These are phyloP conservation scores for Fusarium circinatum DNA, from an alignment of 2,329 filamentous ascomycete species.

Conservation along the genomic window DNA sequence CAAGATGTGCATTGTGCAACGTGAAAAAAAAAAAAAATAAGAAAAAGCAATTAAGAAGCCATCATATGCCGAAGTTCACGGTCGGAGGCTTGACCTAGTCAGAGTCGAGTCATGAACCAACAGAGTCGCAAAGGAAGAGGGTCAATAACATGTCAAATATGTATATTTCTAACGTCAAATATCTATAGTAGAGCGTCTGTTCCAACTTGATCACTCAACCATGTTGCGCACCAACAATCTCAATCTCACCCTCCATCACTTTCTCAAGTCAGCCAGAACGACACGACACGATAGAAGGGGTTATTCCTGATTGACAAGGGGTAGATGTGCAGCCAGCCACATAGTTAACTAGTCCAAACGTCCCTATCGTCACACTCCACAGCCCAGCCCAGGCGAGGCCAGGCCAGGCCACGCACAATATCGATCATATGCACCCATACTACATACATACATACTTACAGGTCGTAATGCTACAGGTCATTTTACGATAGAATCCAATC, in stretches of 20 bases:
- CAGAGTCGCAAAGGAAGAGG: neutral
- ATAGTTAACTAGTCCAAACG: neutral
- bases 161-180: neutral
- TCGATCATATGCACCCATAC: neutral
- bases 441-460: neutral
- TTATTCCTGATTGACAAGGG: neutral
- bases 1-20: neutral
- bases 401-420: neutral
- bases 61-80: neutral
- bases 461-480: neutral
- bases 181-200: neutral
- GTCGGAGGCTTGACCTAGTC: neutral
- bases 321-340: neutral
- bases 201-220: neutral
- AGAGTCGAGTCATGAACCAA: neutral
- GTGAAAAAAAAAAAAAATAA: neutral
- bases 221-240: neutral
- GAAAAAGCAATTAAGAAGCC: neutral
- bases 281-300: neutral
- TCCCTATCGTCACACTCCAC: neutral
- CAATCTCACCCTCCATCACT: neutral
- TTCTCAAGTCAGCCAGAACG: neutral
- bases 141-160: neutral
- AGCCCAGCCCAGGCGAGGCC: neutral
- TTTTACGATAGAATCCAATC: neutral